A percentile compares a stretch with the other conserved stretches of the same genome.
These are phyloP conservation scores for Phaeodactylum tricornutum DNA, from an alignment of 108 stramenopile genomes.

Conservation along the genomic window DNA sequence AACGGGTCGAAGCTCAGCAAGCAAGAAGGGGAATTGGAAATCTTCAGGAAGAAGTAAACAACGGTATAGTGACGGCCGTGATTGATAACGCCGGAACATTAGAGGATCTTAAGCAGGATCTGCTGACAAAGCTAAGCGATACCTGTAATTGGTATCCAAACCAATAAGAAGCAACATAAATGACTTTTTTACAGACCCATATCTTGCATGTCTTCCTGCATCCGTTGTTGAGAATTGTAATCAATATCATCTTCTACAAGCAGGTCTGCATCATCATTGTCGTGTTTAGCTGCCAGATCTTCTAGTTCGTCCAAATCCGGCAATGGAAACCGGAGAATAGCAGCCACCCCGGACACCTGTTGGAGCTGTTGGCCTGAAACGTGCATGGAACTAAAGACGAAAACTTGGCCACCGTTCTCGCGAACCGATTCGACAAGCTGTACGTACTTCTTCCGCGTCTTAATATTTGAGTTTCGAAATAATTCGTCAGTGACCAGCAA, in stretches of 20 bases:
- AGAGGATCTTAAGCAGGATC: constrained; percentile 13
- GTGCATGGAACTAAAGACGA: constrained; percentile 86
- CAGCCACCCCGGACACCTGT: constrained; percentile 92
- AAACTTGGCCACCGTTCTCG: constrained; percentile 80
- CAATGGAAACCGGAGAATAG: constrained; percentile 82
- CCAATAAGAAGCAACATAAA: too few relatives aligned
- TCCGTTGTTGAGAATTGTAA: constrained; percentile 29
- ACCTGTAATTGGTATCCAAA: too few relatives aligned
- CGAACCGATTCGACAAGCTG: constrained; percentile 82
- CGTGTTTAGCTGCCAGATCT: too few relatives aligned
- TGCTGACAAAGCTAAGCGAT: background rate
- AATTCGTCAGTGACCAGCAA: constrained; percentile 90
- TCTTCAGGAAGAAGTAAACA: constrained; percentile 34
- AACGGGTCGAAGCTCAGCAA: background rate
- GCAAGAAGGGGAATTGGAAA: background rate
- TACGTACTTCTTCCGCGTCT: constrained; percentile 68
- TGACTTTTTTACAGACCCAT: constrained; percentile 77
- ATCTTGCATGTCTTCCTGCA: constrained; percentile 65
- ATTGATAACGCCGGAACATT: constrained; percentile 52
- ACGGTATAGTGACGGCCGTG: constrained; percentile 43
- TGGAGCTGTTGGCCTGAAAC: constrained; percentile 90
- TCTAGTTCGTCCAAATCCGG: constrained; percentile 78
- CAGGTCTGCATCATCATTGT: constrained; percentile 4
- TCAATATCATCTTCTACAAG: constrained; percentile 31
- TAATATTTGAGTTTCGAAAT: constrained; percentile 78